Percentiles rank a stretch among this genome's conserved stretches.
phyloP scores from a whole-genome alignment of 2,329 filamentous ascomycete species.

The Talaromyces piceae region DNA sequence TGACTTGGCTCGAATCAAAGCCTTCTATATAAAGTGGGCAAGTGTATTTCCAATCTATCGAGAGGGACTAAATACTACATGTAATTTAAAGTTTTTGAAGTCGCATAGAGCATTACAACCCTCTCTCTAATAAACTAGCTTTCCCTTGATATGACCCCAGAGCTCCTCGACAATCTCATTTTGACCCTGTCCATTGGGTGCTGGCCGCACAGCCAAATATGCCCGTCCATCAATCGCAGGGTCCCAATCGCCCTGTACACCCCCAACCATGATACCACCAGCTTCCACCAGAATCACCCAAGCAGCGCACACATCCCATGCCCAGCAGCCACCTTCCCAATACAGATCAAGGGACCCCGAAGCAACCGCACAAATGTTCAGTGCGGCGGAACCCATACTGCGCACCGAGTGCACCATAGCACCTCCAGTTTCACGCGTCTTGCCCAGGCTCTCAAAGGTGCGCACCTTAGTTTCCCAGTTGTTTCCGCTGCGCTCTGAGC shows the following conservation, averaged over 20 bases:
- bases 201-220: slow-evolving; percentile 40
- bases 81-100: neutral
- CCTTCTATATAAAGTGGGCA: too few species aligned
- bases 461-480: slow-evolving; percentile 51
- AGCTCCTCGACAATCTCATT: slow-evolving; percentile 36
- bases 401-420: slow-evolving; percentile 56
- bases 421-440: slow-evolving; percentile 47
- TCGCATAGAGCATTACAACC: neutral
- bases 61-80: too few species aligned
- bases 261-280: slow-evolving; percentile 53
- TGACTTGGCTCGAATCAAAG: too few species aligned
- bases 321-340: slow-evolving; percentile 60
- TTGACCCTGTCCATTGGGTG: slow-evolving; percentile 26
- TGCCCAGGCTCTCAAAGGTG: slow-evolving; percentile 45
- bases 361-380: slow-evolving; percentile 56
- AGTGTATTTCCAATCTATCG: too few species aligned
- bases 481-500: slow-evolving; percentile 48
- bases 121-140: slow-evolving; percentile 28
- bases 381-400: slow-evolving; percentile 50
- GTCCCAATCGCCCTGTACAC: slow-evolving; percentile 51
- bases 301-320: slow-evolving; percentile 59
- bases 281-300: slow-evolving; percentile 56
- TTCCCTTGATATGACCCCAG: slow-evolving; percentile 33
- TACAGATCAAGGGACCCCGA: slow-evolving; percentile 53
- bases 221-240: slow-evolving; percentile 49